Conservation (phyloP, 306 rosid genomes). For the Canavalia gladiata region DNA sequence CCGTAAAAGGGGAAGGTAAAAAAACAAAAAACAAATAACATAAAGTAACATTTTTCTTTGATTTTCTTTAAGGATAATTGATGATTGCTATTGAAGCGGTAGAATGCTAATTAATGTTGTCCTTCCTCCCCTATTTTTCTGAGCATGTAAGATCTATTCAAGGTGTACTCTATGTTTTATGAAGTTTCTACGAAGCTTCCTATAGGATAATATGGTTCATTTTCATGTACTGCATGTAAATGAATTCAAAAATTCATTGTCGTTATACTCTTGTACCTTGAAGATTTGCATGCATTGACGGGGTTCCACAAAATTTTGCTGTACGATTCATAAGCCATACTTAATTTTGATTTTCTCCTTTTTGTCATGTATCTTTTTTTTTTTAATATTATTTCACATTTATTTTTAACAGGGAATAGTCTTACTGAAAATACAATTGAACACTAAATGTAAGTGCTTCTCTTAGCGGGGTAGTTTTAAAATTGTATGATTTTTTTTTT, state of each 20-base stretch:
- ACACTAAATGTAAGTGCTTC: no score
- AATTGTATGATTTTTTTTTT: no score
- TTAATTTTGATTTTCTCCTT: no score
- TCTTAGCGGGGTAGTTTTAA: no score
- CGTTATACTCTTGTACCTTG: constrained; percentile 24
- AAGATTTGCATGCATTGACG: not conserved
- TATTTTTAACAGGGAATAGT: no score
- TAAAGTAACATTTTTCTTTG: no score
- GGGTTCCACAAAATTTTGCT: not conserved
- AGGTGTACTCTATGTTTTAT: not conserved
- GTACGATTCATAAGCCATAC: no score
- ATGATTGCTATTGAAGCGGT: not conserved
- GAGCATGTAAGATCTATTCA: not conserved
- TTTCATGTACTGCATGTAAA: not conserved
- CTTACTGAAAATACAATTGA: no score
- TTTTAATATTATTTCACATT: no score
- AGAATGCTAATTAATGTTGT: not conserved
- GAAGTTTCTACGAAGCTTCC: constrained; percentile 45
- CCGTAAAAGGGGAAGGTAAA: not conserved
- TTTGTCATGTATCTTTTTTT: no score
- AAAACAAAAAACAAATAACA: not conserved
- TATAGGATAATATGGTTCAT: not conserved
- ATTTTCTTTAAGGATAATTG: no score
- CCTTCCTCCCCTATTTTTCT: not conserved
- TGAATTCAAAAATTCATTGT: not conserved